Conservation (phyloP, 176 grass and related monocot species). For the Alloteropsis semialata region DNA sequence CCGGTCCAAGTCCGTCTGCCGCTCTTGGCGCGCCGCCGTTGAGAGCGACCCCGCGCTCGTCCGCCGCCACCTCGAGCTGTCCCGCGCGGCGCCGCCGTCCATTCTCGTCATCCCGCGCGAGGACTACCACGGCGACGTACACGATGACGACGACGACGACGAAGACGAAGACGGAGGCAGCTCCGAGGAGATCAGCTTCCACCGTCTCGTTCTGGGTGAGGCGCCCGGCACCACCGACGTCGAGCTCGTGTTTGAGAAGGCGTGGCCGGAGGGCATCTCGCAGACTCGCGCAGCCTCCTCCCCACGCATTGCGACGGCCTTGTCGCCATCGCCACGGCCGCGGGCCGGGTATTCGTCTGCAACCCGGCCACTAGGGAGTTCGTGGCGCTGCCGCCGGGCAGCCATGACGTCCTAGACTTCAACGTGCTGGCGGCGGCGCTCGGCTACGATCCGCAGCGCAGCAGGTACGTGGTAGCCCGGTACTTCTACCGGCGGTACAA, state of each 20-base stretch:
- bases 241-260: background rate
- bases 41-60: background rate
- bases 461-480: background rate
- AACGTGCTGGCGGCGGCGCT: background rate
- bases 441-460: background rate
- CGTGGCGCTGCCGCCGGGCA: background rate
- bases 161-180: no score
- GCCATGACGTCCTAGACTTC: background rate
- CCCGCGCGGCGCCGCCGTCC: background rate
- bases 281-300: background rate
- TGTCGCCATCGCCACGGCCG: background rate
- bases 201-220: background rate
- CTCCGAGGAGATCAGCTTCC: background rate
- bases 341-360: background rate
- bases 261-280: background rate
- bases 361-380: background rate
- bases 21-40: background rate
- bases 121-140: background rate
- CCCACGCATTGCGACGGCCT: background rate
- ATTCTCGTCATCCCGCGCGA: background rate
- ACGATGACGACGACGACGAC: rapidly evolving
- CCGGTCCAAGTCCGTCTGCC: background rate
- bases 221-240: background rate
- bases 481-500: background rate
- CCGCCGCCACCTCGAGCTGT: background rate